Evolutionary conservation across 2,329 filamentous ascomycete genomes (phyloP).

Genomic region (Exophiala aquamarina): DNA sequence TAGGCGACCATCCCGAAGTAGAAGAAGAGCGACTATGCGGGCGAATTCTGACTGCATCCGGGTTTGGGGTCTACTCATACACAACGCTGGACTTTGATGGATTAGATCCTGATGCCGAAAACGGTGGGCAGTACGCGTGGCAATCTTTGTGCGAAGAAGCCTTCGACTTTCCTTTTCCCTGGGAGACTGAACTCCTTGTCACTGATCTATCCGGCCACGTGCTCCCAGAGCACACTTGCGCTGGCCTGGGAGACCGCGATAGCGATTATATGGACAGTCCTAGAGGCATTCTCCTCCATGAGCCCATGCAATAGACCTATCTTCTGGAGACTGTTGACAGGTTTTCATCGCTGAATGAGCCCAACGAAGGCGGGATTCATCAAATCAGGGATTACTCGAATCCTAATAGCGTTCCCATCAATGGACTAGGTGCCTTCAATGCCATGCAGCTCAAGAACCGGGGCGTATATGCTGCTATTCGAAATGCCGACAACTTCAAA

Average conservation of each 20-base stretch:
- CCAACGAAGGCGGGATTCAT: background rate
- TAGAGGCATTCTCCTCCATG: conserved; percentile 3
- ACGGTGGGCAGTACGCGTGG: background rate
- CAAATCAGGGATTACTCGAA: conserved; percentile 4
- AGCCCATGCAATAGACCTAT: conserved; percentile 5
- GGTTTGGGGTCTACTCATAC: too few relatives aligned
- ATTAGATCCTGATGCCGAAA: too few relatives aligned
- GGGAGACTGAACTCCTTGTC: background rate
- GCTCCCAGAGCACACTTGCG: background rate
- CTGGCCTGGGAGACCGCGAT: background rate
- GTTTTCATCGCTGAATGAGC: background rate
- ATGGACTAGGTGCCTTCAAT: conserved; percentile 6
- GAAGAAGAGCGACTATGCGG: too few relatives aligned
- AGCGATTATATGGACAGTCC: conserved; percentile 5
- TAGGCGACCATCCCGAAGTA: too few relatives aligned
- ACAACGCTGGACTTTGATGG: too few relatives aligned
- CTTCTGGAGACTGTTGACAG: conserved; percentile 4
- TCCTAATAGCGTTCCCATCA: background rate
- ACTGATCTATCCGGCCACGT: background rate
- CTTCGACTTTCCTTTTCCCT: background rate
- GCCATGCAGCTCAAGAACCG: background rate
- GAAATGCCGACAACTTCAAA: conserved; percentile 7
- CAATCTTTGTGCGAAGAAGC: background rate
- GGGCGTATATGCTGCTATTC: background rate
- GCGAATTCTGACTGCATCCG: too few relatives aligned